Conservation (phyloP, 2,329 filamentous ascomycete genomes). For the Microdochium trichocladiopsis region DNA sequence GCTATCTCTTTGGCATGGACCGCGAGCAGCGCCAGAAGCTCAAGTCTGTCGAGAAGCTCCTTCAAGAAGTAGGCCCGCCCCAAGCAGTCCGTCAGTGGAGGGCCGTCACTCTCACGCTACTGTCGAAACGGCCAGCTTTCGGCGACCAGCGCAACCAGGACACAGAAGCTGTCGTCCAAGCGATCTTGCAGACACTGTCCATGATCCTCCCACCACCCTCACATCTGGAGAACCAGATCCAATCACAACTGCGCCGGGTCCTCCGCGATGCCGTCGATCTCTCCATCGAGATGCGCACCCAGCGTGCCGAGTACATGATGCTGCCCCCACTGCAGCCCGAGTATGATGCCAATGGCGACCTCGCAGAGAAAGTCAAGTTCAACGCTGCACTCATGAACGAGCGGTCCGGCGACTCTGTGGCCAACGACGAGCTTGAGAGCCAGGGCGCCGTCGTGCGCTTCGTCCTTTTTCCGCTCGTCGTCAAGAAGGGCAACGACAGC, state of each 20-base stretch:
- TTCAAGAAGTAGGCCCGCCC: conserved; percentile 79
- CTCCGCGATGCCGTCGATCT: conserved; percentile 84
- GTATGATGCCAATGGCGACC: conserved; percentile 88
- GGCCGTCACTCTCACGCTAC: conserved; percentile 84
- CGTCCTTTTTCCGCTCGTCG: conserved; percentile 91
- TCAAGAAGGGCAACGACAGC: conserved; percentile 87
- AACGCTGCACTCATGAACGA: conserved; percentile 95
- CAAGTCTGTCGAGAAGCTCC: conserved; percentile 87
- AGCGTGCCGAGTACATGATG: conserved; percentile 98
- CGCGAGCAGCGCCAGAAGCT: conserved; percentile 95
- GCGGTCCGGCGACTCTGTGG: conserved; percentile 60
- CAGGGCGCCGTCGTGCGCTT: conserved; percentile 75
- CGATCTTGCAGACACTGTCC: conserved; percentile 77
- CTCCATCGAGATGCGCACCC: conserved; percentile 94
- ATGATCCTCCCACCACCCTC: conserved; percentile 81
- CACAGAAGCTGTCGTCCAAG: conserved; percentile 91
- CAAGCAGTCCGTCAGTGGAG: conserved; percentile 96
- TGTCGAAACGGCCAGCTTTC: conserved; percentile 76
- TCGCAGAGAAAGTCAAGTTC: conserved; percentile 82
- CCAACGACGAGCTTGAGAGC: conserved; percentile 75
- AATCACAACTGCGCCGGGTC: conserved; percentile 79
- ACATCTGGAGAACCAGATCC: conserved; percentile 72
- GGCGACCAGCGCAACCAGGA: conserved; percentile 76
- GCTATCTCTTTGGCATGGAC: conserved; percentile 98
- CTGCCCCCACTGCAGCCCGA: conserved; percentile 89